Evolutionary conservation across 192 early-diverging fungal genomes (phyloP), one percentile per base, ranked within the genome.

Genomic region (Rhizophagus sp.): DNA sequence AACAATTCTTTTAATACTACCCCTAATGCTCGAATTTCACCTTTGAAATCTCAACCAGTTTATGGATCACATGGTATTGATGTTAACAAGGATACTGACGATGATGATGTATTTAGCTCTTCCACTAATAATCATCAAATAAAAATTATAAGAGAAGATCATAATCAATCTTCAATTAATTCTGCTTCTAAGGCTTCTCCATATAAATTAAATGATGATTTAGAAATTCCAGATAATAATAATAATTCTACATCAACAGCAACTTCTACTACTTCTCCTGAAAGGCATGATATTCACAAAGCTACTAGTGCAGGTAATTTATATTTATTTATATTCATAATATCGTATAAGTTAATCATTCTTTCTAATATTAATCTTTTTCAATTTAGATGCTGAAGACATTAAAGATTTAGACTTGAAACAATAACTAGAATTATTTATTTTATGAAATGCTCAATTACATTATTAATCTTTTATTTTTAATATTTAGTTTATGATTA

Each of bases 331-430:
- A 52, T 4, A 52, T 52, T 19, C 17, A 50, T 50, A 15, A 52
- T 13, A 2, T 52, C 5, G 13, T 13, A 65, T 27, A 65, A 65
- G 24, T 27, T 30, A 27, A 24, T 27, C 19, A 65, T 30, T 65
- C 25, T 3, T 10, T 30, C 3, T 12, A 47, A 47, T 12, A 2
- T 9, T 10, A 11, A 47, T 65, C 25, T 65, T 15, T 65, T 65
- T 57, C 6, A 30, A 65, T 65, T 27, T 65, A 65, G 64, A 65
- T 65, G 64, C 27, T 30, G 64, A 65, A 65, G 64, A 65, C 13
- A 24, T 65, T 65, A 65, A 65, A 65, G 64, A 65, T 65, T 30
- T 30, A 13, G 24, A 65, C 11, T 24, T 65, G 11, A 47, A 47
- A 47, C 44, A 47, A 65, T 65, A 65, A 65, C 8, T 27, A 25